A percentile compares a stretch with the other conserved stretches of the same genome.
Evolutionary conservation across 352 stramenopile genomes (phyloP).

Genomic region (Phytopythium vexans): DNA sequence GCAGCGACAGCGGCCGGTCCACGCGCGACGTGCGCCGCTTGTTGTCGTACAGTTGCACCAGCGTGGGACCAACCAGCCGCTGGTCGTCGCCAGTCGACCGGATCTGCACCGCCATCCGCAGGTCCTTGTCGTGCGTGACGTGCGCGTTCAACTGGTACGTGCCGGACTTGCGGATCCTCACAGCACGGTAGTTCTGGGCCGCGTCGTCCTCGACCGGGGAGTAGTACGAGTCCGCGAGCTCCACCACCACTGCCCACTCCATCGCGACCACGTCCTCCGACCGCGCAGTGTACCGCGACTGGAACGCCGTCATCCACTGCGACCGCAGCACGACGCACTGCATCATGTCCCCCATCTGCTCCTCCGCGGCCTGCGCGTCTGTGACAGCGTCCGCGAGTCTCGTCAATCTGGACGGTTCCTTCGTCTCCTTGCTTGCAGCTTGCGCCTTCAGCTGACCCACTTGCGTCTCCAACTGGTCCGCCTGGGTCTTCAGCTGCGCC

Average conservation of each 20-base stretch:
- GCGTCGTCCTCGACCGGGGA: slow-evolving; percentile 3
- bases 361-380: too few relatives aligned
- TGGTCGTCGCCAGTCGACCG: neutral
- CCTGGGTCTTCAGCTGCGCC: neutral
- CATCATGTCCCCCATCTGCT: neutral
- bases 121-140: slow-evolving; percentile 29
- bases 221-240: slow-evolving; percentile 19
- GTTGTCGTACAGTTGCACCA: slow-evolving; percentile 35
- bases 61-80: slow-evolving; percentile 18
- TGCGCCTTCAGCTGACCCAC: neutral
- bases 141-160: slow-evolving; percentile 44
- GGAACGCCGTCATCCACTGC: neutral
- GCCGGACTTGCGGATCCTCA: slow-evolving; percentile 22
- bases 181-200: neutral
- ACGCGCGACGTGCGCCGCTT: slow-evolving; percentile 38
- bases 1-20: slow-evolving; percentile 23
- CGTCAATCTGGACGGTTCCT: too few relatives aligned
- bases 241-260: slow-evolving; percentile 22
- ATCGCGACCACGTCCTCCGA: neutral
- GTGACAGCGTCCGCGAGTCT: too few relatives aligned
- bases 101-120: slow-evolving; percentile 19
- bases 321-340: neutral
- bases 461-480: neutral
- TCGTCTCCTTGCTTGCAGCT: neutral
- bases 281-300: neutral